Conservation (phyloP, 2,329 filamentous ascomycete genomes). For the Lojkania enalia region DNA sequence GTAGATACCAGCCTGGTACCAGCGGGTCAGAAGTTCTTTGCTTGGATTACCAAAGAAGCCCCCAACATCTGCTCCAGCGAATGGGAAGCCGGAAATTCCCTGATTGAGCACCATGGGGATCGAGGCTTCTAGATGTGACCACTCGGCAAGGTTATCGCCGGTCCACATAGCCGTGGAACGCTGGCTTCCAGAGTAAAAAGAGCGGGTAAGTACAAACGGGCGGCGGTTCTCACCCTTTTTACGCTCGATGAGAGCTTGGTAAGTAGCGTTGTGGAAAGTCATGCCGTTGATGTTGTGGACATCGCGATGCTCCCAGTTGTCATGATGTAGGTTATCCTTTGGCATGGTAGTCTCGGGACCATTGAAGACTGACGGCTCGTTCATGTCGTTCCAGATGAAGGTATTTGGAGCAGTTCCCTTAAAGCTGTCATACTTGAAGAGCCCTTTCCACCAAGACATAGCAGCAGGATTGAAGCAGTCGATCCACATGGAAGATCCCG, state of each 20-base stretch:
- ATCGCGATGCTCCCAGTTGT: slow-evolving; percentile 94
- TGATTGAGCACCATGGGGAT: slow-evolving; percentile 94
- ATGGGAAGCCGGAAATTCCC: slow-evolving; percentile 90
- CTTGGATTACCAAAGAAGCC: slow-evolving; percentile 98
- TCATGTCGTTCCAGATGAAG: slow-evolving; percentile 99
- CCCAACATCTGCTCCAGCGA: slow-evolving; percentile 92
- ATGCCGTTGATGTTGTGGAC: slow-evolving; percentile 94
- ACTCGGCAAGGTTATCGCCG: slow-evolving; percentile 92
- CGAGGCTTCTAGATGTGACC: slow-evolving; percentile 86
- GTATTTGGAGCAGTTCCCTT: slow-evolving; percentile 84
- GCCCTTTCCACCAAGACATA: slow-evolving; percentile 83
- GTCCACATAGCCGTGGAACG: slow-evolving; percentile 97
- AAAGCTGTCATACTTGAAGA: slow-evolving; percentile 89
- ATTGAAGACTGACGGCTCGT: slow-evolving; percentile 98
- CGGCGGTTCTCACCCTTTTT: slow-evolving; percentile 83
- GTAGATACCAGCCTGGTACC: slow-evolving; percentile 96
- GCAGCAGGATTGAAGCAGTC: slow-evolving; percentile 95
- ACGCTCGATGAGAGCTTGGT: slow-evolving; percentile 78
- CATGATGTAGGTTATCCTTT: slow-evolving; percentile 93
- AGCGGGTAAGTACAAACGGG: slow-evolving; percentile 89
- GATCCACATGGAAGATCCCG: slow-evolving; percentile 93
- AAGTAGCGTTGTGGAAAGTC: slow-evolving; percentile 94
- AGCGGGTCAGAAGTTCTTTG: slow-evolving; percentile 86
- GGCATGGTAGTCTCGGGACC: slow-evolving; percentile 98
- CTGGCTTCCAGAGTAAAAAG: slow-evolving; percentile 90